These are phyloP conservation scores for Zymoseptoria brevis DNA, from an alignment of 2,329 filamentous ascomycete species.

Conservation along the genomic window DNA sequence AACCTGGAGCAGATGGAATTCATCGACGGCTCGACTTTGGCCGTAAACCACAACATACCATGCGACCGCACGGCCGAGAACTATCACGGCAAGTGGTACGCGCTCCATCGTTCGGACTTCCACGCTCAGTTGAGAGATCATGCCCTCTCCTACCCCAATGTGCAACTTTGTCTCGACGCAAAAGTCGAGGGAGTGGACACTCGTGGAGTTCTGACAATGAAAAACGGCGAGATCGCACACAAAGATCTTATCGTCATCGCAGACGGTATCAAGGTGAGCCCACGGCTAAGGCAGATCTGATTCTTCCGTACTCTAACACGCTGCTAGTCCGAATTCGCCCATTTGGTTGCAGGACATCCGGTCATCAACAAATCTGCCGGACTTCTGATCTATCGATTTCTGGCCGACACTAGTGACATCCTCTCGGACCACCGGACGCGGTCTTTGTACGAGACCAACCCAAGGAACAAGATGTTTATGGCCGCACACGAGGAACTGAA, in stretches of 20 bases:
- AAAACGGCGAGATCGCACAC: neutral
- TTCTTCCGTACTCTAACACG: neutral
- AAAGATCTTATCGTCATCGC: constrained; percentile 2
- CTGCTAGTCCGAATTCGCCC: neutral
- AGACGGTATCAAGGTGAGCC: neutral
- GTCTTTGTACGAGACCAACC: neutral
- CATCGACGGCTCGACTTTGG: neutral
- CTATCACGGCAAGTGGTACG: neutral
- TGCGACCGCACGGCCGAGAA: neutral
- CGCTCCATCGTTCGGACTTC: constrained; percentile 1
- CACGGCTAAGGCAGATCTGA: neutral
- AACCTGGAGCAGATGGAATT: neutral
- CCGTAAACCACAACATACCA: neutral
- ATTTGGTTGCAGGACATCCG: neutral
- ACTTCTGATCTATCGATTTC: neutral
- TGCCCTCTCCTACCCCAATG: neutral
- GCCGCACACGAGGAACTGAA: neutral
- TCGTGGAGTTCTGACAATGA: neutral
- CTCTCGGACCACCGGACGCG: neutral
- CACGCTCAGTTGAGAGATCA: neutral
- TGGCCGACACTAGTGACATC: neutral
- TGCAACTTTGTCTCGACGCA: neutral
- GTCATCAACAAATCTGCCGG: neutral
- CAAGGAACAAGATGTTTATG: neutral
- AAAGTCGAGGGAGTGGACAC: neutral